phyloP scores from a whole-genome alignment of 495 filamentous ascomycete species.

The Talaromyces adpressus region DNA sequence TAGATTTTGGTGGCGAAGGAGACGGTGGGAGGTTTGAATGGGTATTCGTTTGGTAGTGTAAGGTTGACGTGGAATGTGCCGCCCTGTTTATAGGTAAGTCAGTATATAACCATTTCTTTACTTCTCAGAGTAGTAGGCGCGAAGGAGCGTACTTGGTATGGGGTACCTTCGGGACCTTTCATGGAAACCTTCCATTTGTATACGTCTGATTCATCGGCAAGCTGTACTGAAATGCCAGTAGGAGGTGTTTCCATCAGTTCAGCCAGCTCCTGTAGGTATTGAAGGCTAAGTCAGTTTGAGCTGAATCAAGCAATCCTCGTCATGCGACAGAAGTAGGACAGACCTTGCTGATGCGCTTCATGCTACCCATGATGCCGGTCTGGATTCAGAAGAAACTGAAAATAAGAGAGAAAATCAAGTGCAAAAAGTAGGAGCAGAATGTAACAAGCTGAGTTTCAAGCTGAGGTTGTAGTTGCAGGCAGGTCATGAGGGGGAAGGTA shows the following conservation, averaged over 20 bases:
- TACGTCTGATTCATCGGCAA: conserved; percentile 67
- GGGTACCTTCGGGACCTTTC: conserved; percentile 62
- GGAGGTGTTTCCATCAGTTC: conserved; percentile 62
- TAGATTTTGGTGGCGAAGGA: conserved; percentile 93
- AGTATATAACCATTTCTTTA: not conserved
- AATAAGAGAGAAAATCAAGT: not conserved
- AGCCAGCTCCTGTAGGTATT: conserved; percentile 54
- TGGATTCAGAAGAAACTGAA: conserved; percentile 6
- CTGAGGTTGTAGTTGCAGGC: conserved; percentile 21
- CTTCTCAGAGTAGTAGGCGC: not conserved
- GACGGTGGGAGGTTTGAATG: conserved; percentile 86
- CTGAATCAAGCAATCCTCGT: not conserved
- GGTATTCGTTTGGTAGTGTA: conserved; percentile 76
- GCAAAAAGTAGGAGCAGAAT: conserved; percentile 17
- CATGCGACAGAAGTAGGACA: not conserved
- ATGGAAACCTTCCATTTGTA: conserved; percentile 79
- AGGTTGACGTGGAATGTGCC: conserved; percentile 75
- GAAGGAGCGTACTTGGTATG: conserved; percentile 54
- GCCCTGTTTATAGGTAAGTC: conserved; percentile 36
- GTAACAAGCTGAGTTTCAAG: conserved; percentile 35
- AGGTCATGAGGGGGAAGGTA: conserved; percentile 18
- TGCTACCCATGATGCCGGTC: conserved; percentile 36
- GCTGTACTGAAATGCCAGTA: conserved; percentile 54
- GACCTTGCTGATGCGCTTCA: conserved; percentile 55
- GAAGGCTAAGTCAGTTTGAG: conserved; percentile 7